phyloP scores from a whole-genome alignment of 139 green algal species.

The Microglena sp. region DNA sequence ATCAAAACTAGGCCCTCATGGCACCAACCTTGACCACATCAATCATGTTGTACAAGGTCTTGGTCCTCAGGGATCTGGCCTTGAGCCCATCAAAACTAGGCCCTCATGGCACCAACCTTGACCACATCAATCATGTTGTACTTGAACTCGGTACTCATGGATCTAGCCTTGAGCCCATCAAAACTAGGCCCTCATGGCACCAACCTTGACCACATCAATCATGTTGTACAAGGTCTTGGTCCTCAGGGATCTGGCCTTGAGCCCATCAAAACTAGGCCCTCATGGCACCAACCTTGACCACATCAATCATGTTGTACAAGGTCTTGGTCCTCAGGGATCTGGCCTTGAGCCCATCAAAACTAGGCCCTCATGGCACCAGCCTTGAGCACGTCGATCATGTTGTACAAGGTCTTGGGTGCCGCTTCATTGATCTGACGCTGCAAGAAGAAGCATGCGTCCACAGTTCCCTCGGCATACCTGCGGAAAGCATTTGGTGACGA shows the following conservation, averaged over 20 bases:
- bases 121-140: conserved; percentile 99
- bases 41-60: conserved; percentile 97
- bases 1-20: no score
- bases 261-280: no score
- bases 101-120: conserved; percentile 81
- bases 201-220: conserved; percentile 89
- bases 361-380: conserved; percentile 90
- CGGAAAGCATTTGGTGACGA: no score
- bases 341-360: no score
- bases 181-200: conserved; percentile 93
- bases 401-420: conserved; percentile 76
- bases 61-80: no score
- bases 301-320: conserved; percentile 98
- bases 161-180: no score
- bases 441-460: conserved; percentile 91
- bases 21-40: conserved; percentile 85
- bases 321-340: no score
- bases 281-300: conserved; percentile 87
- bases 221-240: conserved; percentile 97
- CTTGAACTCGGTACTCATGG: no score
- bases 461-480: conserved; percentile 94
- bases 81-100: no score
- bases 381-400: conserved; percentile 96
- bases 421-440: conserved; percentile 29
- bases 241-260: no score